Base-by-base conservation (phyloP, 768 basidiomycete species). In the Rhodotorula toruloides region DNA sequence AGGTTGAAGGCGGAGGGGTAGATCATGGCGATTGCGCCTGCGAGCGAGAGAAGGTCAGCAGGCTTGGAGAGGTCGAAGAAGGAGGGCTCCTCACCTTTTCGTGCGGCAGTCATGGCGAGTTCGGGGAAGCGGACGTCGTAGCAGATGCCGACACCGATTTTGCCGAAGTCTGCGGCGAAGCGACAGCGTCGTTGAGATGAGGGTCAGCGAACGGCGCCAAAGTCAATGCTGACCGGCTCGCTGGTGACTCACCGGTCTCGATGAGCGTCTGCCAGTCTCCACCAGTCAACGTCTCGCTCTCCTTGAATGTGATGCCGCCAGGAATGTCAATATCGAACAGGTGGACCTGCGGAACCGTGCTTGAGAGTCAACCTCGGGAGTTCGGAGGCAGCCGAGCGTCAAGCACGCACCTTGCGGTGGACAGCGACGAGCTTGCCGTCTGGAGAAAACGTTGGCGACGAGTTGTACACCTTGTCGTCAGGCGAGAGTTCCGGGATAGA, bases 51-150 rank as follows among this genome's bases (percentile, higher is more conserved):
- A 13, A 43, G 27, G 25, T 31, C 43, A 11, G 2, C 42, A 48
- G 34, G 9, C 6, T 48, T 22, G 54, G 14, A 21, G 11, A 48
- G 44, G 32, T 25, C 31, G 47, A 29, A 48, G 49, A 4, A 10
- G 22, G 31, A 47, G 29, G 50, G 27, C 47, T 8, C 19, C 81
- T 42, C 53, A 86, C 91, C 92, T 83, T 85, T 80, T 52, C 94
- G 85, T 44, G 94, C 91, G 49, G 89, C 85, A 56, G 90, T 87
- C 85, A 89, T 89, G 8, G 92, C 86, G 74, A 94, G 81, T 78
- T 99, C 96, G 0, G 94, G 92, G 81, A 93, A 93, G 43, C 91
- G 85, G 32, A 97, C 83, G 75, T 98, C 94, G 75, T 97, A 98
- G 77, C 94, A 99, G 65, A 99, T 91, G 0, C 92, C 94, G 31